phyloP scores from a whole-genome alignment of 192 early-diverging fungal genomes.

The Martensiomyces pterosporus region DNA sequence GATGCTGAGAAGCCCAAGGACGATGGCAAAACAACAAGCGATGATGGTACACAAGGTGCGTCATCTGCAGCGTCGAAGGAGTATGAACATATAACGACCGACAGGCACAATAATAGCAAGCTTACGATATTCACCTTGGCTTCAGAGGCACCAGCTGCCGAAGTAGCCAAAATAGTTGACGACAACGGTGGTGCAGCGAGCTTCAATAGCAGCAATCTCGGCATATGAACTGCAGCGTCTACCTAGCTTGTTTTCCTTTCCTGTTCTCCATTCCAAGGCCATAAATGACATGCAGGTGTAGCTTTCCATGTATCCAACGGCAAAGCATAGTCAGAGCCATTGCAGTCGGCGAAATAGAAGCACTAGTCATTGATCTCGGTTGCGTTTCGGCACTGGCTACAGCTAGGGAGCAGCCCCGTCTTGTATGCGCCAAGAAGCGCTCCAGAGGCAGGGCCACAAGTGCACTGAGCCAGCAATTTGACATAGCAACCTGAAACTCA shows the following conservation, averaged over 20 bases:
- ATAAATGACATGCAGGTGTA: slow-evolving; percentile 5
- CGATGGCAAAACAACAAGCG: too few species aligned
- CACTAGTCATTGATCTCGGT: slow-evolving; percentile 19
- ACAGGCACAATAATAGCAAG: too few species aligned
- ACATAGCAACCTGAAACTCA: slow-evolving; percentile 27
- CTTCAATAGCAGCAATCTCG: too few species aligned
- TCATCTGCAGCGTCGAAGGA: too few species aligned
- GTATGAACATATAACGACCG: too few species aligned
- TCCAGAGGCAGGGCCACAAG: slow-evolving; percentile 13
- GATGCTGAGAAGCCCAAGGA: too few species aligned
- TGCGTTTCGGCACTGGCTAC: slow-evolving; percentile 38
- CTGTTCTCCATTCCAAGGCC: background rate
- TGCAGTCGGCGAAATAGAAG: slow-evolving; percentile 22
- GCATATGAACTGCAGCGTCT: background rate
- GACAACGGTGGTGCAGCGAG: too few species aligned
- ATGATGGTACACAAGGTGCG: too few species aligned
- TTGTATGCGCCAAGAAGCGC: slow-evolving; percentile 34
- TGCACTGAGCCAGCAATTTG: slow-evolving; percentile 37
- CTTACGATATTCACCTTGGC: too few species aligned
- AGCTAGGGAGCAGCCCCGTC: slow-evolving; percentile 9
- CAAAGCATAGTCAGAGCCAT: slow-evolving; percentile 5
- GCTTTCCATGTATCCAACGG: slow-evolving; percentile 16
- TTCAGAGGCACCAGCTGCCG: too few species aligned
- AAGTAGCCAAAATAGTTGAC: too few species aligned
- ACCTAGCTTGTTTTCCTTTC: background rate